Percentiles rank a stretch among this genome's conserved stretches.
Evolutionary conservation across 2,329 filamentous ascomycete species (phyloP).

Genomic region (Fusarium xyrophilum): DNA sequence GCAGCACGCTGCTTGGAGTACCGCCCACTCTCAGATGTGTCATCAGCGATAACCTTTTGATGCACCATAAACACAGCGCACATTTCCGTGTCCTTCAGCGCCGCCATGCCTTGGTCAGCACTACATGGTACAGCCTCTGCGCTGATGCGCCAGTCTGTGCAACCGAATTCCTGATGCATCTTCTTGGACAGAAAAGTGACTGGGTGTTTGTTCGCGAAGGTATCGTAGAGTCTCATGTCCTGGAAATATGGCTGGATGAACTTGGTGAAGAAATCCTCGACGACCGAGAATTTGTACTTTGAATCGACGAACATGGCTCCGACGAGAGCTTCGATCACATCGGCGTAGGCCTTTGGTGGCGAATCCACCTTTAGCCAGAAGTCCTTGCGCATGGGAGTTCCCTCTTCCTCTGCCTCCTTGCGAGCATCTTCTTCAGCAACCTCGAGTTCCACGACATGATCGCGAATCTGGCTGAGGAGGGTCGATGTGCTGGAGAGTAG

Average conservation of each 20-base stretch:
- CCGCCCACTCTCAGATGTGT: slow-evolving; percentile 66
- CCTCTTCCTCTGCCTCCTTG: slow-evolving; percentile 44
- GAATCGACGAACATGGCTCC: slow-evolving; percentile 94
- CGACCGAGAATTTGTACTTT: slow-evolving; percentile 74
- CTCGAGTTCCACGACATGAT: slow-evolving; percentile 65
- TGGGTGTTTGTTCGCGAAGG: slow-evolving; percentile 85
- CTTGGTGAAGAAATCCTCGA: slow-evolving; percentile 77
- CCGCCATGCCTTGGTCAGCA: slow-evolving; percentile 52
- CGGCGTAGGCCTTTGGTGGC: slow-evolving; percentile 78
- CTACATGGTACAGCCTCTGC: slow-evolving; percentile 52
- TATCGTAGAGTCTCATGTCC: slow-evolving; percentile 87
- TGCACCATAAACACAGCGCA: slow-evolving; percentile 81
- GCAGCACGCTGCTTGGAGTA: slow-evolving; percentile 77
- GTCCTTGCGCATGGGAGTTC: slow-evolving; percentile 53
- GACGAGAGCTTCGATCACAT: slow-evolving; percentile 87
- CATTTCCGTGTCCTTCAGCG: slow-evolving; percentile 58
- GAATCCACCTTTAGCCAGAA: slow-evolving; percentile 72
- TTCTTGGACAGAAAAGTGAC: slow-evolving; percentile 73
- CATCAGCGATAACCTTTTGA: slow-evolving; percentile 68
- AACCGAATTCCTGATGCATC: slow-evolving; percentile 70
- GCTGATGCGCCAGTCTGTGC: slow-evolving; percentile 64
- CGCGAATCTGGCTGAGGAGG: slow-evolving; percentile 53
- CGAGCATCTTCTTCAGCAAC: slow-evolving; percentile 53
- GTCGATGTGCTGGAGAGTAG: slow-evolving; percentile 62
- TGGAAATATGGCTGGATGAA: slow-evolving; percentile 80